Evolutionary conservation across 768 basidiomycete genomes (phyloP), one percentile per base, ranked within the genome.

Genomic region (Phlegmacium glaucopus): DNA sequence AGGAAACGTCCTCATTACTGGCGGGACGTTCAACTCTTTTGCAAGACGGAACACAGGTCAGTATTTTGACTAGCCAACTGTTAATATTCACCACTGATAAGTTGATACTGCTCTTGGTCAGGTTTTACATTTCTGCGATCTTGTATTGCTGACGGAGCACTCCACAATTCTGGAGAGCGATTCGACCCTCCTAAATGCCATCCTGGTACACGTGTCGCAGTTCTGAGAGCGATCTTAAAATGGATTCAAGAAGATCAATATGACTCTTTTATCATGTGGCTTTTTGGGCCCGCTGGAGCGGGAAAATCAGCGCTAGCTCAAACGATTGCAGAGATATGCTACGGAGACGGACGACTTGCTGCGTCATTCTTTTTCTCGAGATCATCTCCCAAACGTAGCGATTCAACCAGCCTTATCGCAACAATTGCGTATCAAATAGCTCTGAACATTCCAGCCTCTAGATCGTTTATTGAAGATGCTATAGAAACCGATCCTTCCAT

Each of bases 281-380:
- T 58, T 2, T 42, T 48, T 13, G 51, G 58, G 9, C 44, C 52
- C 5, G 55, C 55, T 3, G 55, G 58, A 32, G 37, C 51, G 6
- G 58, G 58, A 7, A 59, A 56, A 39, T 54, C 55, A 0, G 40
- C 58, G 15, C 52, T 56, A 4, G 48, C 48, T 9, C 48, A 48
- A 32, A 44, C 48, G 6, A 35, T 56, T 5, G 50, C 48, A 2
- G 42, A 52, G 27, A 11, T 15, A 9, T 56, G 50, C 11, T 27
- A 39, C n/a, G 10, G 38, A 30, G 27, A 40, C 15, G 26, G n/a
- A 1, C 4, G 38, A n/a, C 34, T 56, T 1, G 17, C 49, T 2
- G 49, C 46, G 0, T 44, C 44, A 15, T 58, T 55, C 40, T 58
- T 58, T 18, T 58, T 56, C 35, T 39, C 25, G 3, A 46, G 51